A percentile compares a stretch with the other conserved stretches of the same genome.
These are phyloP conservation scores for Penicillium chermesinum DNA, from an alignment of 495 filamentous ascomycete species.

Conservation along the genomic window DNA sequence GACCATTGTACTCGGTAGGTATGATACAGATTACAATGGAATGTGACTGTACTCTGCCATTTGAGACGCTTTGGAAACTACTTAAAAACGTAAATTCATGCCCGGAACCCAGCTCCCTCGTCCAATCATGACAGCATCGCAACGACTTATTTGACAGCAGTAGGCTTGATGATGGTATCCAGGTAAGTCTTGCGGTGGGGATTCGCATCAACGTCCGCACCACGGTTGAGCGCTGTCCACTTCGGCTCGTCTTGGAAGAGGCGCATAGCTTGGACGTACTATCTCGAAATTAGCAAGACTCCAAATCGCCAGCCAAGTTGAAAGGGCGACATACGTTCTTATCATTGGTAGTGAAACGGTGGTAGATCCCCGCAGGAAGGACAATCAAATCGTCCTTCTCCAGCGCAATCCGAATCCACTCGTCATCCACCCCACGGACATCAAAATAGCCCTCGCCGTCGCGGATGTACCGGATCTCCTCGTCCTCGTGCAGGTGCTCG, in stretches of 20 bases:
- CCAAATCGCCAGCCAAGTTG: not conserved
- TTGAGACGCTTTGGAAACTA: no score
- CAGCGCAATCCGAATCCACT: slow-evolving; percentile 82
- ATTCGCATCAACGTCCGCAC: slow-evolving; percentile 72
- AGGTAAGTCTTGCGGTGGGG: slow-evolving; percentile 72
- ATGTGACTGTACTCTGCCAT: no score
- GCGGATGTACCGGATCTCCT: slow-evolving; percentile 96
- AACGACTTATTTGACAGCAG: slow-evolving; percentile 9
- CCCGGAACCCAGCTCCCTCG: no score
- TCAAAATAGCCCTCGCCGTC: slow-evolving; percentile 93
- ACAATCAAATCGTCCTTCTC: slow-evolving; percentile 74
- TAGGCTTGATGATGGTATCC: slow-evolving; percentile 24
- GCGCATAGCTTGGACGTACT: slow-evolving; percentile 96
- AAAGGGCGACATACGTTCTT: slow-evolving; percentile 64
- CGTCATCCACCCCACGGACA: slow-evolving; percentile 63
- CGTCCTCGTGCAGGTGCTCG: slow-evolving; percentile 96
- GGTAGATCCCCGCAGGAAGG: slow-evolving; percentile 93
- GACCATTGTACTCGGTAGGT: no score
- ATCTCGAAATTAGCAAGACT: slow-evolving; percentile 13
- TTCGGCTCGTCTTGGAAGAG: slow-evolving; percentile 98
- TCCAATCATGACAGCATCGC: no score
- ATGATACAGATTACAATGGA: no score
- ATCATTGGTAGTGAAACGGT: slow-evolving; percentile 91
- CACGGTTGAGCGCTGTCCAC: slow-evolving; percentile 91
- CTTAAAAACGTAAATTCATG: not conserved